A percentile compares a stretch with the other conserved stretches of the same genome.
Conservation (phyloP, 768 basidiomycete species). For the Multifurca ochricompacta region DNA sequence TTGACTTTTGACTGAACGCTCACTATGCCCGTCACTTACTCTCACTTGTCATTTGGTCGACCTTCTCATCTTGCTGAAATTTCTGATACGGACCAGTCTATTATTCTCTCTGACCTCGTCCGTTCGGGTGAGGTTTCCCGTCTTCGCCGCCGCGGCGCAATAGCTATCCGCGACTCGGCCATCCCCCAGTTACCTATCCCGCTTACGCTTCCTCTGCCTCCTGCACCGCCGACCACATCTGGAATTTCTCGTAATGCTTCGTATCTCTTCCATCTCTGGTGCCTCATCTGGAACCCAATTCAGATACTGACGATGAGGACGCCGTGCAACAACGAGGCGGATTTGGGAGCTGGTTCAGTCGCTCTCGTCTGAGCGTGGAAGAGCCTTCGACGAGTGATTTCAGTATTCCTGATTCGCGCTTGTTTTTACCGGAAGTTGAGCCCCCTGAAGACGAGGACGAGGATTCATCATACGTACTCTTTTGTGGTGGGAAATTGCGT, state of each 20-base stretch:
- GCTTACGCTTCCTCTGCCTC: slow-evolving; percentile 1
- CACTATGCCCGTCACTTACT: slow-evolving; percentile 20
- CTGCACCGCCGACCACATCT: slow-evolving; percentile 1
- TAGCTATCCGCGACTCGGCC: slow-evolving; percentile 38
- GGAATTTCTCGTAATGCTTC: neutral
- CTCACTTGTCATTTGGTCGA: neutral
- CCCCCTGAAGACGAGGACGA: slow-evolving; percentile 25
- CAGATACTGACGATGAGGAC: slow-evolving; percentile 13
- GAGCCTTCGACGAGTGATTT: slow-evolving; percentile 4
- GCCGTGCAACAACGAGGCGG: slow-evolving; percentile 9
- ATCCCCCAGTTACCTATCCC: slow-evolving; percentile 17
- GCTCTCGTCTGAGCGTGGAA: slow-evolving; percentile 10
- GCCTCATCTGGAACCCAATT: slow-evolving; percentile 5
- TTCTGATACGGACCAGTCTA: slow-evolving; percentile 55
- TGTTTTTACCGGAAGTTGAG: slow-evolving; percentile 6
- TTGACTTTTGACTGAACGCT: neutral
- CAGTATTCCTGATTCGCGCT: slow-evolving; percentile 16
- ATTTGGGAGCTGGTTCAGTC: slow-evolving; percentile 9
- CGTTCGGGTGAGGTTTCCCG: slow-evolving; percentile 70
- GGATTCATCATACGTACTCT: slow-evolving; percentile 31
- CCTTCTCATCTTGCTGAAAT: slow-evolving; percentile 9
- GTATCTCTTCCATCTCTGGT: neutral
- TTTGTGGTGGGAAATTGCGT: slow-evolving; percentile 30
- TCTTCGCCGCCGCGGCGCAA: slow-evolving; percentile 63
- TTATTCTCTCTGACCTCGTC: slow-evolving; percentile 65